A percentile compares a stretch with the other conserved stretches of the same genome.
Conservation (phyloP, 2,329 filamentous ascomycete species). For the Penicillium thymicola region DNA sequence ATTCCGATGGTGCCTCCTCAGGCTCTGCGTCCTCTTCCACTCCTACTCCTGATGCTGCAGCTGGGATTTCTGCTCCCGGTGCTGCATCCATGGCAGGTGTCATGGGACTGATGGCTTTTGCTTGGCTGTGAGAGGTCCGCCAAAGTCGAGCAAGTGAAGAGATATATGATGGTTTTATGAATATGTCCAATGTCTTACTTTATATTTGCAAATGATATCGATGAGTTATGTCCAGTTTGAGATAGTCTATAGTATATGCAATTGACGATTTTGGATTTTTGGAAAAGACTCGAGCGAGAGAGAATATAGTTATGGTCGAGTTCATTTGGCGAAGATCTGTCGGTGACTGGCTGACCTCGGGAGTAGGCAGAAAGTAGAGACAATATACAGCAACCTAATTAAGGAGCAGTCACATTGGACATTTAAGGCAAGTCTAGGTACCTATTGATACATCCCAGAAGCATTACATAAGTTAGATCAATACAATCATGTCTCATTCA, state of each 20-base stretch:
- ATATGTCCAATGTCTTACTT: conserved; percentile 1
- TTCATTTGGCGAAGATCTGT: background rate
- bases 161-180: background rate
- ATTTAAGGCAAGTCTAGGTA: background rate
- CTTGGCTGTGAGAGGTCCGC: conserved; percentile 21
- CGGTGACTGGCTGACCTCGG: background rate
- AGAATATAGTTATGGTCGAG: background rate
- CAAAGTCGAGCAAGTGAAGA: background rate
- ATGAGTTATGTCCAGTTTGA: background rate
- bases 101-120: conserved; percentile 24
- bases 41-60: conserved; percentile 16
- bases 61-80: conserved; percentile 11
- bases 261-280: background rate
- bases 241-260: background rate
- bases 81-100: conserved; percentile 21
- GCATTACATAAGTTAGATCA: background rate
- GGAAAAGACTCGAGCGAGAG: background rate
- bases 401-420: background rate
- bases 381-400: background rate
- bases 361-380: background rate
- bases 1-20: background rate
- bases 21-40: conserved; percentile 9
- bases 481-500: conserved; percentile 1
- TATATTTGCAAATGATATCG: background rate
- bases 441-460: background rate